Conservation (phyloP, 495 filamentous ascomycete species). For the Thozetella sp. region DNA sequence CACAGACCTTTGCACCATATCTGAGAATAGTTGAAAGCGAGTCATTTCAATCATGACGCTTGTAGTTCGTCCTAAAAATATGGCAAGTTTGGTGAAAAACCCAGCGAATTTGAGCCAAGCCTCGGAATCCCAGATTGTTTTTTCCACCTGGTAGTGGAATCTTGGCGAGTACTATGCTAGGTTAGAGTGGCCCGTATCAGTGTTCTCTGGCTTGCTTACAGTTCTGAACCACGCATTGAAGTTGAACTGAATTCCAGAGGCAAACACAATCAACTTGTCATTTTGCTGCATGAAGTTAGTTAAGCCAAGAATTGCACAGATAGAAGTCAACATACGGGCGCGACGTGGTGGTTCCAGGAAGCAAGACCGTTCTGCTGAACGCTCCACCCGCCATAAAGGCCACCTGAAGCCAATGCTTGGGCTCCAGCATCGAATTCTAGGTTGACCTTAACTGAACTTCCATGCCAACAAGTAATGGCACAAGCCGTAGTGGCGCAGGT, state of each 20-base stretch:
- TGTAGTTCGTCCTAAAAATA: background rate
- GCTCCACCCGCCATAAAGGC: background rate
- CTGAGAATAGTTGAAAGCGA: background rate
- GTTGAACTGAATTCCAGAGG: background rate
- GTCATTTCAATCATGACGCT: background rate
- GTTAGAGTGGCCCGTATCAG: background rate
- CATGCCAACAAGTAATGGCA: background rate
- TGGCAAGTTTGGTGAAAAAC: no score
- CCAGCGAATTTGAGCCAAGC: no score
- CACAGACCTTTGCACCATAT: background rate
- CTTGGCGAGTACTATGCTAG: background rate
- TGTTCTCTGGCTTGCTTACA: background rate
- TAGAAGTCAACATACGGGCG: background rate
- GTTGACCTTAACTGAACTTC: background rate
- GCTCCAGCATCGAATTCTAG: background rate
- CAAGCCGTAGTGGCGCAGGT: background rate
- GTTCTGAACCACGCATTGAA: background rate
- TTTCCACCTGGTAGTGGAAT: no score
- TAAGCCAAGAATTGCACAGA: background rate
- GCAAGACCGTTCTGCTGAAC: background rate
- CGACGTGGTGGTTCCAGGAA: background rate
- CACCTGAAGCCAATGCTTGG: background rate
- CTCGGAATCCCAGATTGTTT: no score
- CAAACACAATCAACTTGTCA: background rate
- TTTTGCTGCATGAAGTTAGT: background rate